phyloP scores from a whole-genome alignment of 306 rosid species.

The Datisca glomerata region DNA sequence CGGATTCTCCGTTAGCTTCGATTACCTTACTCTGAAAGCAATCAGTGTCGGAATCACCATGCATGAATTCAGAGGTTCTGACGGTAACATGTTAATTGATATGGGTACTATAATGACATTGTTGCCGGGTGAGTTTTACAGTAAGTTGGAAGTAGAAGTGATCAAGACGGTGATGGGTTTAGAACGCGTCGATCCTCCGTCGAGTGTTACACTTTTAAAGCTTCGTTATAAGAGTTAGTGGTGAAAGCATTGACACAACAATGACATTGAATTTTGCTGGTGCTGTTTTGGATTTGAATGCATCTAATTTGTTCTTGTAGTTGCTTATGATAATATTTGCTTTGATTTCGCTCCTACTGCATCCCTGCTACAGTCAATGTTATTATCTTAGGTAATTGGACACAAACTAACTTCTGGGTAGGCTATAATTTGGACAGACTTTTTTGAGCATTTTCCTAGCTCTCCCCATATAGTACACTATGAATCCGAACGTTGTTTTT shows the following conservation, averaged over 20 bases:
- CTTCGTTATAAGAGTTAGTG: neutral
- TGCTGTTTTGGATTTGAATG: neutral
- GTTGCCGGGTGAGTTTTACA: neutral
- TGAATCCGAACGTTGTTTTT: too few species aligned
- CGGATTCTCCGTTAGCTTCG: constrained; percentile 16
- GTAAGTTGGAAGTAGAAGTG: neutral
- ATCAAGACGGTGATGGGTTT: neutral
- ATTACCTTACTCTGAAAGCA: constrained; percentile 31
- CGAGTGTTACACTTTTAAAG: neutral
- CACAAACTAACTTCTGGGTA: neutral
- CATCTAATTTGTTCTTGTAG: neutral
- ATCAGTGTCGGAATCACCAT: constrained; percentile 32
- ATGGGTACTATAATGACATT: neutral
- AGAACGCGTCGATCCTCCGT: neutral
- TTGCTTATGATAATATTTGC: neutral
- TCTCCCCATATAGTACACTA: too few species aligned
- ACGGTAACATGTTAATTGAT: neutral
- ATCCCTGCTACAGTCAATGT: neutral
- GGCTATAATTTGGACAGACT: neutral
- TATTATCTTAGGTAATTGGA: neutral
- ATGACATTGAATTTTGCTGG: neutral
- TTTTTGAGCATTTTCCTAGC: too few species aligned
- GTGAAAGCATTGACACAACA: neutral
- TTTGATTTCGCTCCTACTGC: neutral
- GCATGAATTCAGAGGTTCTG: constrained; percentile 1